These are phyloP conservation scores for Coccomyxa sp. DNA, from an alignment of 139 green algal species.

Conservation along the genomic window DNA sequence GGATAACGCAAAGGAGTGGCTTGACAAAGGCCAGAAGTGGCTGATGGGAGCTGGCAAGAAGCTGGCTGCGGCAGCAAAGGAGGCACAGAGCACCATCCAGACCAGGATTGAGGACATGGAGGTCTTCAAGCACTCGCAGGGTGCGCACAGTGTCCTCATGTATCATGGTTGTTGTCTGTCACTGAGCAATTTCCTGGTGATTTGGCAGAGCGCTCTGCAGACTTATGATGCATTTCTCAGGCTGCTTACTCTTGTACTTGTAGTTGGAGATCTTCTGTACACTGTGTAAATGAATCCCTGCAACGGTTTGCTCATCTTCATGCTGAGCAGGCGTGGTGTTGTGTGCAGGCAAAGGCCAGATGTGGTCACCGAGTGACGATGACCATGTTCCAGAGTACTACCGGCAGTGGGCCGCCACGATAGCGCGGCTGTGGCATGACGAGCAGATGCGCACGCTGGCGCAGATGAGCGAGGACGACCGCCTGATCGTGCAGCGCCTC, in stretches of 20 bases:
- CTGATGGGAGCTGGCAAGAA: constrained; percentile 19
- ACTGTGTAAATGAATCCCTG: too few relatives aligned
- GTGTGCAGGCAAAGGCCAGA: neutral
- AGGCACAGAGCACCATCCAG: constrained; percentile 3
- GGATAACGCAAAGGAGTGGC: constrained; percentile 4
- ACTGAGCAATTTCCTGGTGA: too few relatives aligned
- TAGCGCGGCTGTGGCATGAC: constrained; percentile 18
- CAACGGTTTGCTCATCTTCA: neutral
- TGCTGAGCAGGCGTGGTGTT: neutral
- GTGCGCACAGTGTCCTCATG: neutral
- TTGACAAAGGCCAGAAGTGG: constrained; percentile 12
- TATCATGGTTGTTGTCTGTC: neutral
- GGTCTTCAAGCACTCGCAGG: neutral
- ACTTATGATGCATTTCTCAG: too few relatives aligned
- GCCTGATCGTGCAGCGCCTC: constrained; percentile 40
- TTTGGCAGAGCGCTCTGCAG: too few relatives aligned
- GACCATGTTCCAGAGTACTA: constrained; percentile 9
- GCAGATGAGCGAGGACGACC: constrained; percentile 38
- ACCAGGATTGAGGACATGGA: constrained; percentile 11
- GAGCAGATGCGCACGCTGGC: constrained; percentile 21
- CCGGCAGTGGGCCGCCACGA: constrained; percentile 36
- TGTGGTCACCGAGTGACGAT: neutral
- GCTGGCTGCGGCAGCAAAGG: constrained; percentile 16
- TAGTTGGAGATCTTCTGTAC: too few relatives aligned
- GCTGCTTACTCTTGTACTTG: too few relatives aligned